A percentile compares a stretch with the other conserved stretches of the same genome.
Conservation (phyloP, 140 eudicot genomes). For the Cichorium intybus region DNA sequence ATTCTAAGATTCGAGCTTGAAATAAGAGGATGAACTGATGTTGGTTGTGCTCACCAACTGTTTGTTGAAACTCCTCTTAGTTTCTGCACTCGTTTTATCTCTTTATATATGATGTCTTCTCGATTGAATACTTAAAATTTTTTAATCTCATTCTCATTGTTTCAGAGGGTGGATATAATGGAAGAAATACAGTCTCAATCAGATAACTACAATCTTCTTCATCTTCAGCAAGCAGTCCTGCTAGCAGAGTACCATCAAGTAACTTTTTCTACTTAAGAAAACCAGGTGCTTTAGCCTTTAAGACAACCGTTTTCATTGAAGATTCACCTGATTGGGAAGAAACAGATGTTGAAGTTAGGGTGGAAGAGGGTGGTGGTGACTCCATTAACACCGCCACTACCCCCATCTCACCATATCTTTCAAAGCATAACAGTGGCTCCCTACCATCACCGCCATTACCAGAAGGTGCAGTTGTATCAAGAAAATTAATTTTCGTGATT, state of each 20-base stretch:
- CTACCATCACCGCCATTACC: conserved; percentile 74
- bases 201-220: conserved; percentile 87
- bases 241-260: conserved; percentile 83
- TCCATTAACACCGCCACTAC: conserved; percentile 79
- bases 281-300: conserved; percentile 79
- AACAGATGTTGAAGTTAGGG: conserved; percentile 65
- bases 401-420: conserved; percentile 73
- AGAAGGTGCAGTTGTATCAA: conserved; percentile 55
- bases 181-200: conserved; percentile 96
- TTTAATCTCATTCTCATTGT: background rate
- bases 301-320: conserved; percentile 87
- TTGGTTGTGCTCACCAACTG: conserved; percentile 20
- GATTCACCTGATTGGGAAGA: conserved; percentile 99
- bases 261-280: conserved; percentile 86
- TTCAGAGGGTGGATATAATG: conserved; percentile 33
- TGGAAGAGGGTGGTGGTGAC: conserved; percentile 56
- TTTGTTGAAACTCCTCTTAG: conserved; percentile 15
- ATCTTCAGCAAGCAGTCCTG: conserved; percentile 94
- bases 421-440: conserved; percentile 81
- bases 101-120: background rate
- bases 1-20: conserved; percentile 2
- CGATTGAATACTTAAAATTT: background rate
- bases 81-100: background rate
- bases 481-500: too few relatives aligned
- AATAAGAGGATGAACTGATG: background rate